phyloP scores from a whole-genome alignment of 257 asterid species.

The Verbena officinalis region DNA sequence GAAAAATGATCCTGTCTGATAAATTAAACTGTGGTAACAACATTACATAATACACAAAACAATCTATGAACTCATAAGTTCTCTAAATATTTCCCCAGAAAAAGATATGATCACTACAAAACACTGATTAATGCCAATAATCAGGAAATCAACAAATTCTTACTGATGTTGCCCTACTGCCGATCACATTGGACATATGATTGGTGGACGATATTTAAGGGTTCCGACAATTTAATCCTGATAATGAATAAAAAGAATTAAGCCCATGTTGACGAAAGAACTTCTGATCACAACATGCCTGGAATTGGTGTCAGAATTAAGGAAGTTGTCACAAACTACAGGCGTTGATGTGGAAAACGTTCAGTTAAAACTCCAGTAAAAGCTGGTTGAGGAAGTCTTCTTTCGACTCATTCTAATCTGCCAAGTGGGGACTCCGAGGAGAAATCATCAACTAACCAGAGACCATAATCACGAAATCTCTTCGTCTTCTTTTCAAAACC shows the following conservation, averaged over 20 bases:
- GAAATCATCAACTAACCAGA: slow-evolving; percentile 88
- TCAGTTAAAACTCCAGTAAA: slow-evolving; percentile 5
- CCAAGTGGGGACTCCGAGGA: slow-evolving; percentile 91
- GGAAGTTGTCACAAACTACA: not conserved
- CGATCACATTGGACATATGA: not conserved
- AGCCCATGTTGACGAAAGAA: not conserved
- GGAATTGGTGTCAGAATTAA: not conserved
- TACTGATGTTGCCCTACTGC: not conserved
- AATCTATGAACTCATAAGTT: not conserved
- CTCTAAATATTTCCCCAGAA: slow-evolving; percentile 1
- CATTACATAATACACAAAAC: too few species aligned
- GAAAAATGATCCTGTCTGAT: too few species aligned
- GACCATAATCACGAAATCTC: slow-evolving; percentile 80
- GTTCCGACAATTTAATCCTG: slow-evolving; percentile 10
- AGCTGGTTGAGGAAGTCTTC: not conserved
- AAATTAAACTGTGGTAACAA: too few species aligned
- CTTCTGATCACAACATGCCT: not conserved
- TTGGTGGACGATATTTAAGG: not conserved
- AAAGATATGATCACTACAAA: slow-evolving; percentile 1
- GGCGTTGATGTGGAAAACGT: slow-evolving; percentile 11
- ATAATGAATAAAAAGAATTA: slow-evolving; percentile 24
- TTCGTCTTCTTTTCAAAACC: slow-evolving; percentile 92
- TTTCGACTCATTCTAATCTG: slow-evolving; percentile 40
- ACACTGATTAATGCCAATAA: not conserved
- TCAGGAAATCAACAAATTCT: not conserved